Evolutionary conservation across 768 basidiomycete genomes (phyloP).

Genomic region (Mycena crocata): DNA sequence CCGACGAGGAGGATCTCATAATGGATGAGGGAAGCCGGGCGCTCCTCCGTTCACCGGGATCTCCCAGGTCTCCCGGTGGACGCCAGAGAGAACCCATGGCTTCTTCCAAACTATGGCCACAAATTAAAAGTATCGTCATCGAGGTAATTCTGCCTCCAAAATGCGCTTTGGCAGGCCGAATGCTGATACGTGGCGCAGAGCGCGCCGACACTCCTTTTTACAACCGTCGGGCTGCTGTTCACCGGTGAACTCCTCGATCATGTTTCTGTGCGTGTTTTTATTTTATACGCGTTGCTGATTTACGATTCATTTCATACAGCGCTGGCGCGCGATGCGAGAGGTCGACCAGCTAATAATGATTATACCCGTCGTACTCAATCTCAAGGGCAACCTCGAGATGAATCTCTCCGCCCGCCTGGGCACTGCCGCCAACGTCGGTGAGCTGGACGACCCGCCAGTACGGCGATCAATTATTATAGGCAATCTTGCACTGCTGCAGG

Average conservation of each 20-base stretch:
- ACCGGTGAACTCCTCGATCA: constrained; percentile 92
- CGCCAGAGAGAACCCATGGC: constrained; percentile 26
- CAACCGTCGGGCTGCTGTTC: constrained; percentile 85
- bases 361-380: constrained; percentile 91
- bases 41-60: constrained; percentile 52
- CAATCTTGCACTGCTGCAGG: constrained; percentile 88
- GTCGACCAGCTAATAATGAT: constrained; percentile 98
- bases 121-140: constrained; percentile 71
- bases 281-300: neutral
- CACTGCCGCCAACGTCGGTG: constrained; percentile 93
- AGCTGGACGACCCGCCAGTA: constrained; percentile 78
- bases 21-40: constrained; percentile 56
- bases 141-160: constrained; percentile 74
- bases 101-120: constrained; percentile 57
- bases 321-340: constrained; percentile 88
- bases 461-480: constrained; percentile 80
- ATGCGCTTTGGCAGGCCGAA: neutral
- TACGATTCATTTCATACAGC: constrained; percentile 53
- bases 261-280: constrained; percentile 72
- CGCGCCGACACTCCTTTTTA: constrained; percentile 87
- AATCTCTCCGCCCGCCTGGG: constrained; percentile 96
- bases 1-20: constrained; percentile 46
- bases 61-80: constrained; percentile 43
- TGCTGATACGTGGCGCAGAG: constrained; percentile 60
- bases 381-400: constrained; percentile 99